Evolutionary conservation across 805 yeast genomes (phyloP).

Genomic region (Candida sanyiensis): DNA sequence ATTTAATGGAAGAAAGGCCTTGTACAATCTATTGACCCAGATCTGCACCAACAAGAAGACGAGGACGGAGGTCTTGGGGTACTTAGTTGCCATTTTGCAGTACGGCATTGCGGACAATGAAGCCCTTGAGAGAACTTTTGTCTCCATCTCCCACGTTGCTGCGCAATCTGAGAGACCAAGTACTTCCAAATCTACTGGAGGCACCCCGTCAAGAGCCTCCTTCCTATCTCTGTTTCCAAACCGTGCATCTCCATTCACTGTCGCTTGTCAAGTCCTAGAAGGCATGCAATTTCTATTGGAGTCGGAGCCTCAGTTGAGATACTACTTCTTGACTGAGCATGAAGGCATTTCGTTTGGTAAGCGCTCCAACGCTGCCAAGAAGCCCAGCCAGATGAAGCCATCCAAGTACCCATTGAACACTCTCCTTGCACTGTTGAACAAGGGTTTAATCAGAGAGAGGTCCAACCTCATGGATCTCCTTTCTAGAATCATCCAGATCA

Average conservation of each 20-base stretch:
- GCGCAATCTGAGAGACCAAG: conserved; percentile 13
- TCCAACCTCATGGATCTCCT: conserved; percentile 70
- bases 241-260: conserved; percentile 60
- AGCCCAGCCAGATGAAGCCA: conserved; percentile 31
- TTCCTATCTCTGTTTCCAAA: conserved; percentile 35
- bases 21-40: conserved; percentile 60
- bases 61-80: conserved; percentile 65
- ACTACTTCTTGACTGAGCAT: conserved; percentile 76
- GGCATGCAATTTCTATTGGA: conserved; percentile 67
- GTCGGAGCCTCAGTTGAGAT: conserved; percentile 58
- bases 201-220: neutral
- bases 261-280: conserved; percentile 75
- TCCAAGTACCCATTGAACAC: conserved; percentile 69
- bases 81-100: conserved; percentile 60
- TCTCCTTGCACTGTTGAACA: conserved; percentile 56
- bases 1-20: conserved; percentile 51
- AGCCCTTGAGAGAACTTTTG: conserved; percentile 56
- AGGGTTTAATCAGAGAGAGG: conserved; percentile 62
- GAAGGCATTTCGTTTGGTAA: conserved; percentile 39
- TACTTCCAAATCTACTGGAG: conserved; percentile 11
- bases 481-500: conserved; percentile 68
- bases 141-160: conserved; percentile 38
- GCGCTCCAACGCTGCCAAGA: conserved; percentile 31
- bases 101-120: conserved; percentile 66
- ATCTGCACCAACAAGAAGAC: conserved; percentile 75